A percentile compares a stretch with the other conserved stretches of the same genome.
Evolutionary conservation across 345 rosid genomes (phyloP).

Genomic region (Sonneratia caseolaris): DNA sequence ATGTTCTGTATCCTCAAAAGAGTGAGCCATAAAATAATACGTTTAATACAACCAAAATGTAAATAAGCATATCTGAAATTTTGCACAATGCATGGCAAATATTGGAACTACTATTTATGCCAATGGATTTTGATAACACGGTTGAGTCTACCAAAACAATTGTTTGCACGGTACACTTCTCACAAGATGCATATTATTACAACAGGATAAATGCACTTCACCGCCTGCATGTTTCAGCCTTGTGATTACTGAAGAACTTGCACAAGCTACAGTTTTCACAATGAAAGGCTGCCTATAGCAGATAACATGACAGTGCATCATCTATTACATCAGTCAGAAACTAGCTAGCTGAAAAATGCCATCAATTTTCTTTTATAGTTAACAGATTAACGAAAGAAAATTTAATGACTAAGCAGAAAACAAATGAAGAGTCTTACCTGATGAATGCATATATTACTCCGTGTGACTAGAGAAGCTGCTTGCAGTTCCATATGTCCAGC

Average conservation of each 20-base stretch:
- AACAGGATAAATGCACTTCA: neutral
- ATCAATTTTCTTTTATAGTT: neutral
- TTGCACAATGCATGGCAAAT: neutral
- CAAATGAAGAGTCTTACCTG: constrained; percentile 31
- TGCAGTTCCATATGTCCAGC: constrained; percentile 96
- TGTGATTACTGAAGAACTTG: neutral
- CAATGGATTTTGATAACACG: neutral
- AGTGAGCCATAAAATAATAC: neutral
- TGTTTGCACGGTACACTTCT: neutral
- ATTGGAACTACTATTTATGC: neutral
- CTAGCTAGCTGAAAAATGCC: neutral
- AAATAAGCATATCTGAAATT: neutral
- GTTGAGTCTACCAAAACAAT: neutral
- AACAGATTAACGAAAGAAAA: neutral
- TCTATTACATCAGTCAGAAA: neutral
- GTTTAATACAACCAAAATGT: neutral
- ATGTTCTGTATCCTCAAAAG: constrained; percentile 34
- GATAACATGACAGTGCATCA: neutral
- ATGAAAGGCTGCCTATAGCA: neutral
- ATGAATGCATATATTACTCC: constrained; percentile 75
- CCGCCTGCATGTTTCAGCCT: neutral
- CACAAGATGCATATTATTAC: neutral
- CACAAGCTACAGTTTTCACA: neutral
- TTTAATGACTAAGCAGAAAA: no score
- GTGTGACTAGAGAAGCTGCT: constrained; percentile 87